These are phyloP conservation scores for Solanum lycopersicoides DNA, from an alignment of 257 asterid species.

Conservation along the genomic window DNA sequence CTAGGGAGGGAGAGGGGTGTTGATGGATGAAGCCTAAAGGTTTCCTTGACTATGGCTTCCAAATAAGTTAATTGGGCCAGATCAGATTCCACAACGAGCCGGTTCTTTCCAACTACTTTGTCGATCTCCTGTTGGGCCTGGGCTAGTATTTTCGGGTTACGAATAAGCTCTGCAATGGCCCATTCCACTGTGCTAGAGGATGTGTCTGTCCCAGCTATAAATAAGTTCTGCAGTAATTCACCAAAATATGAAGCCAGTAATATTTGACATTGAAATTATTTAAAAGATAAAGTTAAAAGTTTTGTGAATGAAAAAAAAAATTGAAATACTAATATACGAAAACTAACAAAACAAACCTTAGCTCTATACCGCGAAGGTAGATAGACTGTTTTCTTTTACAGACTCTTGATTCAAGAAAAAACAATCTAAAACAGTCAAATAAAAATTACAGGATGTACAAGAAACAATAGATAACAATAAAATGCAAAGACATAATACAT, in stretches of 20 bases:
- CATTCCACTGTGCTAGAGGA: slow-evolving; percentile 89
- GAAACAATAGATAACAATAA: no score
- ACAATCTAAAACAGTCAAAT: no score
- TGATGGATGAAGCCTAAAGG: slow-evolving; percentile 79
- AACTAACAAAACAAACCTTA: not conserved
- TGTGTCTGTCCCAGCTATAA: slow-evolving; percentile 77
- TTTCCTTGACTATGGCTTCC: slow-evolving; percentile 73
- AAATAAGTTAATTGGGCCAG: slow-evolving; percentile 37
- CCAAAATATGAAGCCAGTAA: not conserved
- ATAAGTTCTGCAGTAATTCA: slow-evolving; percentile 38
- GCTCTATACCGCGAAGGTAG: no score
- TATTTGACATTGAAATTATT: no score
- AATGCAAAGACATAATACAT: no score
- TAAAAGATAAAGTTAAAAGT: not conserved
- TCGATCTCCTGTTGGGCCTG: slow-evolving; percentile 56
- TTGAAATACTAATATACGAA: not conserved
- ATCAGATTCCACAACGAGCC: slow-evolving; percentile 51
- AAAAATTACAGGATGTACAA: no score
- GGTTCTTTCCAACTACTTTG: slow-evolving; percentile 39
- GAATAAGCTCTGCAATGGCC: slow-evolving; percentile 71
- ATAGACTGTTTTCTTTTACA: no score
- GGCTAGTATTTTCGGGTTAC: slow-evolving; percentile 40
- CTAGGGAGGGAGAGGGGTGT: slow-evolving; percentile 88
- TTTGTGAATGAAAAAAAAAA: not conserved
- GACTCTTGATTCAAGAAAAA: no score